A percentile compares a stretch with the other conserved stretches of the same genome.
These are phyloP conservation scores for Lyophyllum shimeji DNA, from an alignment of 768 basidiomycete genomes.

Conservation along the genomic window DNA sequence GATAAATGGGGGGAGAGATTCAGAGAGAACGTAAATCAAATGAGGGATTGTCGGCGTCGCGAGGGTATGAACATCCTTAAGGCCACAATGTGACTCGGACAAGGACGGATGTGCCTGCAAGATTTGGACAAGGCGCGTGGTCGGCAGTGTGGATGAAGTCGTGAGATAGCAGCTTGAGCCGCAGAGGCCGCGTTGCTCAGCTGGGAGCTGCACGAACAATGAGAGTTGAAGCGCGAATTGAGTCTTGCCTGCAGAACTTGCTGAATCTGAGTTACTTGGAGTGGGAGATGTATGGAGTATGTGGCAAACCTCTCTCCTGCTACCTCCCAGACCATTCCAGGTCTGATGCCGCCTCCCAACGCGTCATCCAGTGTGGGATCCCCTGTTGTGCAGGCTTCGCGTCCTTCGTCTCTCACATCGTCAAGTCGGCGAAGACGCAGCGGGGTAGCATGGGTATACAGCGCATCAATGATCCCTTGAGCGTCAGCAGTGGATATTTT, in stretches of 20 bases:
- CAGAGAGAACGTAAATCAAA: constrained; percentile 54
- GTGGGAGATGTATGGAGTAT: neutral
- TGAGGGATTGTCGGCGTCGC: constrained; percentile 52
- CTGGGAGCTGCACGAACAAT: constrained; percentile 73
- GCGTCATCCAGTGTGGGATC: constrained; percentile 65
- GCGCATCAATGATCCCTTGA: constrained; percentile 45
- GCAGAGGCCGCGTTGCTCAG: constrained; percentile 50
- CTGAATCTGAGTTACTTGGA: neutral
- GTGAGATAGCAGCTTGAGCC: constrained; percentile 80
- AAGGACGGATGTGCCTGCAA: constrained; percentile 48
- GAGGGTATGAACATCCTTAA: constrained; percentile 64
- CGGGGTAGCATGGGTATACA: constrained; percentile 42
- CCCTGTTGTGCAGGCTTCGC: constrained; percentile 68
- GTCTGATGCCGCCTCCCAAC: constrained; percentile 77
- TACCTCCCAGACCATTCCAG: constrained; percentile 85
- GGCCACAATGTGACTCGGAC: constrained; percentile 39
- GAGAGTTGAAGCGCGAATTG: constrained; percentile 87
- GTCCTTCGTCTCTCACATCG: constrained; percentile 32
- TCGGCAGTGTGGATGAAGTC: constrained; percentile 68
- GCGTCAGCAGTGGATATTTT: constrained; percentile 49
- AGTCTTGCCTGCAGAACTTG: constrained; percentile 92
- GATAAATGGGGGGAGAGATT: constrained; percentile 54
- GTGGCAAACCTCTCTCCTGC: constrained; percentile 78
- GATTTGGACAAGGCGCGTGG: constrained; percentile 68
- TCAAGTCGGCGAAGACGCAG: constrained; percentile 41